These are phyloP conservation scores for Penicillium odoratum DNA, from an alignment of 495 filamentous ascomycete species.

Conservation along the genomic window DNA sequence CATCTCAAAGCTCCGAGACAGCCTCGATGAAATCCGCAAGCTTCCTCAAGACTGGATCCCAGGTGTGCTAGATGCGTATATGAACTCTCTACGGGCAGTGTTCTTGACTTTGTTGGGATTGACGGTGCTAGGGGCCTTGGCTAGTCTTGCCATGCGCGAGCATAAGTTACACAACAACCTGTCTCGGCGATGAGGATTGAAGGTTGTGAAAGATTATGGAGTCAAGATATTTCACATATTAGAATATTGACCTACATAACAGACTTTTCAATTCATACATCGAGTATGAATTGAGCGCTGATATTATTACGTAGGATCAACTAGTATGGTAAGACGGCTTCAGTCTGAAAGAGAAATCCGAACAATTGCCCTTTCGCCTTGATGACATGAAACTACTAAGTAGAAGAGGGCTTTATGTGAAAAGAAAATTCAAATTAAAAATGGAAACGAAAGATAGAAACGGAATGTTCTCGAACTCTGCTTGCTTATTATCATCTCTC, in stretches of 20 bases:
- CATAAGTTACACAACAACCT: slow-evolving; percentile 75
- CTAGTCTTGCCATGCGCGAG: slow-evolving; percentile 72
- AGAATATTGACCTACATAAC: neutral
- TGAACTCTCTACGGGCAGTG: slow-evolving; percentile 72
- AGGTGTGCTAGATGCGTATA: slow-evolving; percentile 70
- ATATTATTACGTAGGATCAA: neutral
- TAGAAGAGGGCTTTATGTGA: no score
- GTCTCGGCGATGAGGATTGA: slow-evolving; percentile 44
- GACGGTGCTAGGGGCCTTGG: slow-evolving; percentile 55
- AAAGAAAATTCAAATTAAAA: no score
- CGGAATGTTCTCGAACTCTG: no score
- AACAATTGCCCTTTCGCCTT: no score
- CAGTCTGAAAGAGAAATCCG: no score
- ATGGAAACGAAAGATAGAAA: no score
- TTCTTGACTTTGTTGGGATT: slow-evolving; percentile 69
- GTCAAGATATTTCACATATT: neutral
- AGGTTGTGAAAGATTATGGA: neutral
- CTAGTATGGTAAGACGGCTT: no score
- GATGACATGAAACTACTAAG: no score
- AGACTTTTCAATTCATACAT: neutral
- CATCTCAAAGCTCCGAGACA: slow-evolving; percentile 70
- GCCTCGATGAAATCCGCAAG: slow-evolving; percentile 68
- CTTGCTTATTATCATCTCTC: no score
- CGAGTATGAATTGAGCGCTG: neutral
- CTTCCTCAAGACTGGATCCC: slow-evolving; percentile 70